Conservation (phyloP, 2,329 filamentous ascomycete genomes). For the Aspergillus sp. region DNA sequence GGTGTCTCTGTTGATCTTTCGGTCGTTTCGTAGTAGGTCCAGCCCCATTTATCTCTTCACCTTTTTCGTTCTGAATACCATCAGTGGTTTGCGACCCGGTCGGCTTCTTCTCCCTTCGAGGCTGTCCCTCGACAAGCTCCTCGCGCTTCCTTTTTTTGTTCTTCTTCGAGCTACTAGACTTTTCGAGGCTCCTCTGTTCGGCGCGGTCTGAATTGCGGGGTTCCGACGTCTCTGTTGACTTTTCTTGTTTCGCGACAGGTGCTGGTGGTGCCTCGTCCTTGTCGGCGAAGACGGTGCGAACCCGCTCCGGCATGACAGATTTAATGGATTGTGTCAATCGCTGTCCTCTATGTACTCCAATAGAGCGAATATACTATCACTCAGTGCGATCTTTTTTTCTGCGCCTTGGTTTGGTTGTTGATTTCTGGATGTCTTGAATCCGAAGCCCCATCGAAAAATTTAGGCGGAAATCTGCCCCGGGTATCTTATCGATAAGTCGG, state of each 20-base stretch:
- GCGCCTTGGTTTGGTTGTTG: not conserved
- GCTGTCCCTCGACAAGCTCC: not conserved
- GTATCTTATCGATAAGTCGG: conserved; percentile 30
- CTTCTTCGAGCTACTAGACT: conserved; percentile 10
- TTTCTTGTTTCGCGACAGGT: conserved; percentile 15
- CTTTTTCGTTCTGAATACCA: not conserved
- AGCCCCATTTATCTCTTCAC: not conserved
- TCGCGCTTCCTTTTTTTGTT: conserved; percentile 20
- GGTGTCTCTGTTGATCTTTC: conserved; percentile 3
- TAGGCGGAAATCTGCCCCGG: not conserved
- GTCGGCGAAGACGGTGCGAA: conserved; percentile 40
- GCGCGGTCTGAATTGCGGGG: not conserved
- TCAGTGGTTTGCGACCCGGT: not conserved
- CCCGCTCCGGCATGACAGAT: conserved; percentile 43
- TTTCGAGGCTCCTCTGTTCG: conserved; percentile 13
- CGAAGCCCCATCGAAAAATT: conserved; percentile 23
- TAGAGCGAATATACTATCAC: not conserved
- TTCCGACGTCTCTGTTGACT: not conserved
- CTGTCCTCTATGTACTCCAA: not conserved
- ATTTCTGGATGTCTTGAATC: not conserved
- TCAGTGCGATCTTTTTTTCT: not conserved
- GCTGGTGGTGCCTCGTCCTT: conserved; percentile 27
- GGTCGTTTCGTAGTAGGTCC: not conserved
- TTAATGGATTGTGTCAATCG: not conserved
- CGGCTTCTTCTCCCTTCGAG: not conserved